Evolutionary conservation across 495 filamentous ascomycete genomes (phyloP), one percentile per base, ranked within the genome.

Genomic region (Terfezia claveryi): DNA sequence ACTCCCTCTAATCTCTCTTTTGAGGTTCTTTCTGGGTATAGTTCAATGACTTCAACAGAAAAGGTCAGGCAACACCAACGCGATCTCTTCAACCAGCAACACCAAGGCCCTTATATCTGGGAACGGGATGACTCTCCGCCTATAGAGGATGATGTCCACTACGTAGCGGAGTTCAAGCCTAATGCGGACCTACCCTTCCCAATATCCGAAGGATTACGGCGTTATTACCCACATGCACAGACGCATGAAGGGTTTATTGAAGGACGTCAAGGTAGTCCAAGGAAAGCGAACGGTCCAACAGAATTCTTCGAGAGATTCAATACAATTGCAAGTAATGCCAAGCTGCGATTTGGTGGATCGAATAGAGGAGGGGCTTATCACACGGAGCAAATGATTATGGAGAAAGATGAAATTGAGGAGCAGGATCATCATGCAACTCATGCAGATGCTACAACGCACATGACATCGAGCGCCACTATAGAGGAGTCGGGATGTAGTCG

Each of bases 21-120:
- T 32, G 60, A 62, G 59, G 53, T 62, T 2, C 44, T 62, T 20
- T 62, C 60, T 10, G 60, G 60, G 14, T 62, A 62, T 52, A 59
- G 61, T 20, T 59, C 59, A 44, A 54, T 62, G 10, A 55, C 59
- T 12, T 53, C 55, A 10, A 55, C 60, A 9, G 60, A 62, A 36
- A 50, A 59, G 20, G 53, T 62, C 23, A 38, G 54, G 17, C 60
- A 59, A 55, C 61, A 59, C 56, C 60, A 62, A 12, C 60, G 60
- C 36, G 59, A 62, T 23, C 59, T 46, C 41, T 46, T 14, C 8
- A 5, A 4, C 27, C 27, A 20, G 38, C 38, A 46, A 46, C 41
- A 46, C 41, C 12, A 20, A 46, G 4, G 41, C 14, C 41, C 41
- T 14, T 46, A 9, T 20, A 46, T 46, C 14, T 46, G 41, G 41